phyloP scores from a whole-genome alignment of 495 filamentous ascomycete species.

The Glutinoglossum americanum region DNA sequence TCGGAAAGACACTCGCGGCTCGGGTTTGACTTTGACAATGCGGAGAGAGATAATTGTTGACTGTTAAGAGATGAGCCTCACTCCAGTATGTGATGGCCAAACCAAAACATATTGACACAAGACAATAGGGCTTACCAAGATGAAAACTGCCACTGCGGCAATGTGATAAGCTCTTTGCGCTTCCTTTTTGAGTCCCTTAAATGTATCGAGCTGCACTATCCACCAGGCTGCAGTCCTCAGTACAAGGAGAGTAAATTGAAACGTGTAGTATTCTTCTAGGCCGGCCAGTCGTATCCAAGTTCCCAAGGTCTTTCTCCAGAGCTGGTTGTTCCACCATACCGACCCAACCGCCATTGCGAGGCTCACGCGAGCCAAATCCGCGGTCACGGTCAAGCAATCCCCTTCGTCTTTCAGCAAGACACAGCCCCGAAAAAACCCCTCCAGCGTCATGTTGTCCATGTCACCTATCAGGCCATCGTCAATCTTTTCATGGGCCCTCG shows the following conservation, averaged over 20 bases:
- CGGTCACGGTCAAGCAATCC: constrained; percentile 8
- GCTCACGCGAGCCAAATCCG: constrained; percentile 16
- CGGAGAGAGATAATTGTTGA: constrained; percentile 8
- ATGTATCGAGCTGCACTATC: constrained; percentile 13
- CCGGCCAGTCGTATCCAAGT: constrained; percentile 41
- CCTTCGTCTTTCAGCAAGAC: neutral
- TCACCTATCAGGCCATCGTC: neutral
- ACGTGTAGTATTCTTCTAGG: constrained; percentile 42
- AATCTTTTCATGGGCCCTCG: neutral
- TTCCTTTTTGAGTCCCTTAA: constrained; percentile 13
- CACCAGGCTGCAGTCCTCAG: constrained; percentile 32
- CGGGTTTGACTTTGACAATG: constrained; percentile 5
- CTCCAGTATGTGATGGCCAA: neutral
- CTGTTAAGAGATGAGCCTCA: neutral
- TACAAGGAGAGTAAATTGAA: constrained; percentile 39
- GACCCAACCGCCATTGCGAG: constrained; percentile 29
- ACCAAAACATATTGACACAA: neutral
- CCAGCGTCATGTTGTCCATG: neutral
- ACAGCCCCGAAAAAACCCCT: neutral
- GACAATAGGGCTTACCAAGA: constrained; percentile 6
- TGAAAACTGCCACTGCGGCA: constrained; percentile 24
- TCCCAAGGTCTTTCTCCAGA: constrained; percentile 40
- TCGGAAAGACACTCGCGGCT: neutral
- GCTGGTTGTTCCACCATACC: constrained; percentile 58
- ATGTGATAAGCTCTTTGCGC: constrained; percentile 30